Percentiles rank a stretch among this genome's conserved stretches.
Evolutionary conservation across 768 basidiomycete species (phyloP).

Genomic region (Suillus variegatus): DNA sequence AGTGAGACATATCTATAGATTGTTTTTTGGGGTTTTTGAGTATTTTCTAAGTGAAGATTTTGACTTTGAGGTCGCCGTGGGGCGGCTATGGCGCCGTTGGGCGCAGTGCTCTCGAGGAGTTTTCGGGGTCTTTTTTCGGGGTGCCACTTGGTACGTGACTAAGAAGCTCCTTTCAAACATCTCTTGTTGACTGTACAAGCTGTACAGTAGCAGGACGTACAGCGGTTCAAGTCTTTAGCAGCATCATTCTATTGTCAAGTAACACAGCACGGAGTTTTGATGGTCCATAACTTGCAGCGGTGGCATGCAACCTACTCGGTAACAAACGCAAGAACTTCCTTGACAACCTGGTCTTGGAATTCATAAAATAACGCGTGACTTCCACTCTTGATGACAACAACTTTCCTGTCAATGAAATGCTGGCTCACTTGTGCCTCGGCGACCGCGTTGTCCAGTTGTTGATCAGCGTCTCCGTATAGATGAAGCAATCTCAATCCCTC

Average conservation of each 20-base stretch:
- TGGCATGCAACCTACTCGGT: neutral
- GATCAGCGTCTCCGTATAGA: neutral
- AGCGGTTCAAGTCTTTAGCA: too few relatives aligned
- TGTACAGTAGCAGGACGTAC: too few relatives aligned
- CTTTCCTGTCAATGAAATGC: neutral
- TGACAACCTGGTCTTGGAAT: neutral
- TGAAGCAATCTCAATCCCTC: neutral
- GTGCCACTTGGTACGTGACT: too few relatives aligned
- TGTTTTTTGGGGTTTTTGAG: too few relatives aligned
- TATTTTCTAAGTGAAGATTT: too few relatives aligned
- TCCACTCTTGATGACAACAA: constrained; percentile 1
- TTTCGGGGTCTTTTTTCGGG: too few relatives aligned
- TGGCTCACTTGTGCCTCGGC: neutral
- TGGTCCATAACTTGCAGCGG: neutral
- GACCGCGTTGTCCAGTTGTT: neutral
- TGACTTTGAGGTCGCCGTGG: too few relatives aligned
- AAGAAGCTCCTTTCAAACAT: too few relatives aligned
- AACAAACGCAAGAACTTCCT: neutral
- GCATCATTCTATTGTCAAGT: neutral
- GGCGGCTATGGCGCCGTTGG: too few relatives aligned
- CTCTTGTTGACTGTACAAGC: too few relatives aligned
- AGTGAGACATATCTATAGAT: too few relatives aligned
- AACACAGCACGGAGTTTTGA: neutral
- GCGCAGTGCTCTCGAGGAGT: too few relatives aligned
- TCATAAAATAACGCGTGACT: neutral